Conservation (phyloP, 2,329 filamentous ascomycete genomes). For the Colletotrichum cuscutae region DNA sequence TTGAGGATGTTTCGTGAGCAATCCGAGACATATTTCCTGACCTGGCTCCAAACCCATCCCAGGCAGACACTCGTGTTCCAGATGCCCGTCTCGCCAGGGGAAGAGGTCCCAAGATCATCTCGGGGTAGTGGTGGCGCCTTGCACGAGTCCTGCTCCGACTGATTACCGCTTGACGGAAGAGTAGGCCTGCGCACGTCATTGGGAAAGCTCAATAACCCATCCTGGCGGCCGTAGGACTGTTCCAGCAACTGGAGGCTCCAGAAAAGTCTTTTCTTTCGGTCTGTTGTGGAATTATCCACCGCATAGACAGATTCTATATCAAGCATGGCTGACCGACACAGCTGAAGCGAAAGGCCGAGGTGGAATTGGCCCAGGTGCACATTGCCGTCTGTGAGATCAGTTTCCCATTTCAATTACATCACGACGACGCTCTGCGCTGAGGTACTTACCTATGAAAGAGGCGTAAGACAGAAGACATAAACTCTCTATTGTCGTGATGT, state of each 20-base stretch:
- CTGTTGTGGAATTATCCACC: slow-evolving; percentile 45
- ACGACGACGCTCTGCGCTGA: background rate
- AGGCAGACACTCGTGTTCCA: slow-evolving; percentile 62
- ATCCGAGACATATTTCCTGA: slow-evolving; percentile 57
- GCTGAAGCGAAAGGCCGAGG: slow-evolving; percentile 59
- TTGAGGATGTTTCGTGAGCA: slow-evolving; percentile 58
- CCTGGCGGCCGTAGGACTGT: slow-evolving; percentile 59
- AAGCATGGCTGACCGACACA: slow-evolving; percentile 61
- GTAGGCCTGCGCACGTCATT: slow-evolving; percentile 53
- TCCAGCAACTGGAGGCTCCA: slow-evolving; percentile 63
- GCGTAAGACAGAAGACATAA: slow-evolving; percentile 61
- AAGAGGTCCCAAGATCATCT: slow-evolving; percentile 55
- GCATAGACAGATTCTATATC: slow-evolving; percentile 54
- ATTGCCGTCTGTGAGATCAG: slow-evolving; percentile 54
- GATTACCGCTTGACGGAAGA: slow-evolving; percentile 39
- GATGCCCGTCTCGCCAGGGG: slow-evolving; percentile 54
- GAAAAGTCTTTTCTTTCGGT: slow-evolving; percentile 60
- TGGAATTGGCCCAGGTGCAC: slow-evolving; percentile 60
- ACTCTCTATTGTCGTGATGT: slow-evolving; percentile 60
- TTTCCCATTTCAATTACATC: background rate
- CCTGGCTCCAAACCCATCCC: slow-evolving; percentile 62
- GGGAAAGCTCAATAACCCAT: slow-evolving; percentile 52
- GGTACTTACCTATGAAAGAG: slow-evolving; percentile 56
- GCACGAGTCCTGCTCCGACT: slow-evolving; percentile 40
- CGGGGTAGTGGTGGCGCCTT: slow-evolving; percentile 54